Conservation (phyloP, 78 protist species). For the Emiliania huxleyi region DNA sequence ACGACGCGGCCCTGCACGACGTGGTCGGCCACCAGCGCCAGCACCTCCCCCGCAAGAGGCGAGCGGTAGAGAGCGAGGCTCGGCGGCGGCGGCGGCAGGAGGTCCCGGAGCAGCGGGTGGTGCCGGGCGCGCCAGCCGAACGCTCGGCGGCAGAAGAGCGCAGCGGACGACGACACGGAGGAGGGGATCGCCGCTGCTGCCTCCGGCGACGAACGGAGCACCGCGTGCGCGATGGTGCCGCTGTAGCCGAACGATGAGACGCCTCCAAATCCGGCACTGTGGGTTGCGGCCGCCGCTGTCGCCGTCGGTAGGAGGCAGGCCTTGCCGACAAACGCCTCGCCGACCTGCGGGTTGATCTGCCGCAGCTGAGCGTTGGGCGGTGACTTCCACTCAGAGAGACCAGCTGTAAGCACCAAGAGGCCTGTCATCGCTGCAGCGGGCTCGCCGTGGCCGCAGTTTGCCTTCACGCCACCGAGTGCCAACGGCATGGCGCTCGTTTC, state of each 20-base stretch:
- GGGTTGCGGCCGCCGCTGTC: background rate
- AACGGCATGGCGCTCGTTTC: background rate
- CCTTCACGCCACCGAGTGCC: slow-evolving; percentile 60
- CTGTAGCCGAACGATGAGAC: slow-evolving; percentile 21
- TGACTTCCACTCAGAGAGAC: background rate
- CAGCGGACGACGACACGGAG: background rate
- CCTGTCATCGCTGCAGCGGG: slow-evolving; percentile 23
- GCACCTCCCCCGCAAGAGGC: background rate
- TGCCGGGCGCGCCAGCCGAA: background rate
- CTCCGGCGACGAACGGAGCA: background rate
- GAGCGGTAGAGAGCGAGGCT: background rate
- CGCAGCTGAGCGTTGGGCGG: background rate
- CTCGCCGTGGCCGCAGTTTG: slow-evolving; percentile 77
- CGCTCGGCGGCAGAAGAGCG: background rate
- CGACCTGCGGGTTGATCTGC: background rate
- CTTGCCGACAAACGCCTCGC: background rate
- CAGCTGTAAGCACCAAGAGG: background rate
- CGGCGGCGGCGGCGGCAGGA: background rate
- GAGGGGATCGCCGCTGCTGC: background rate
- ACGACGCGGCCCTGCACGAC: background rate
- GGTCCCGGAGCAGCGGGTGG: background rate
- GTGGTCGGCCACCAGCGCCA: background rate
- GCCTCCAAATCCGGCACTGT: background rate
- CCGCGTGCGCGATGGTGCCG: slow-evolving; percentile 31
- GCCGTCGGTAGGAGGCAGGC: background rate